Evolutionary conservation across 148 eudicot genomes (phyloP).

Genomic region (Polygonum maritimum): DNA sequence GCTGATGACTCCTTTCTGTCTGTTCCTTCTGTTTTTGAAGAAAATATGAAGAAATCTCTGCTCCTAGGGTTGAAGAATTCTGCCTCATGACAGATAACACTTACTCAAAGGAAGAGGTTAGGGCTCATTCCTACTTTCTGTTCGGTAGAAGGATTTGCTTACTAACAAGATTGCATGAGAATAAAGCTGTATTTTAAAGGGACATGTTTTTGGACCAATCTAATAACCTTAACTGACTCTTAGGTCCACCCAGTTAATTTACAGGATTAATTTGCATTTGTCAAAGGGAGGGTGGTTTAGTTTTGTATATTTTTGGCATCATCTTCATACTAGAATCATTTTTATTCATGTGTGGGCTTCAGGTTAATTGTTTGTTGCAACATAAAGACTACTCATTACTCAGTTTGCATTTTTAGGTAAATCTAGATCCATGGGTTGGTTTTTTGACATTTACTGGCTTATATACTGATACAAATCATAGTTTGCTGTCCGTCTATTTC

Average conservation of each 20-base stretch:
- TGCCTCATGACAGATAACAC: conserved; percentile 87
- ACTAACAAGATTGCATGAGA: neutral
- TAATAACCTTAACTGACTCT: neutral
- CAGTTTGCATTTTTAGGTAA: neutral
- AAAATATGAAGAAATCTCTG: conserved; percentile 82
- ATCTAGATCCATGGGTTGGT: too few relatives aligned
- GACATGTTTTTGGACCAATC: neutral
- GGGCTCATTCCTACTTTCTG: conserved; percentile 1
- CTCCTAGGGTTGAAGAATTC: conserved; percentile 78
- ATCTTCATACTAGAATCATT: too few relatives aligned
- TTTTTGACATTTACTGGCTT: neutral
- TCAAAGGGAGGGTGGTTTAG: neutral
- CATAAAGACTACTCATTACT: neutral
- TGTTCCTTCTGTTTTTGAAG: conserved; percentile 24
- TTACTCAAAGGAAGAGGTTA: conserved; percentile 71
- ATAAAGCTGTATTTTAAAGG: neutral
- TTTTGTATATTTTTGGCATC: too few relatives aligned
- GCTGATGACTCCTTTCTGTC: neutral
- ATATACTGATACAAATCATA: neutral
- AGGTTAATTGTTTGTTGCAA: neutral
- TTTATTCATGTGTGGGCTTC: neutral
- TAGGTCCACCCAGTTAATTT: too few relatives aligned
- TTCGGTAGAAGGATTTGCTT: neutral
- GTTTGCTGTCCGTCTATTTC: neutral
- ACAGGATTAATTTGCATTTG: neutral